Evolutionary conservation across 768 basidiomycete genomes (phyloP), one percentile per base, ranked within the genome.

Genomic region (Tulasnella sp.): DNA sequence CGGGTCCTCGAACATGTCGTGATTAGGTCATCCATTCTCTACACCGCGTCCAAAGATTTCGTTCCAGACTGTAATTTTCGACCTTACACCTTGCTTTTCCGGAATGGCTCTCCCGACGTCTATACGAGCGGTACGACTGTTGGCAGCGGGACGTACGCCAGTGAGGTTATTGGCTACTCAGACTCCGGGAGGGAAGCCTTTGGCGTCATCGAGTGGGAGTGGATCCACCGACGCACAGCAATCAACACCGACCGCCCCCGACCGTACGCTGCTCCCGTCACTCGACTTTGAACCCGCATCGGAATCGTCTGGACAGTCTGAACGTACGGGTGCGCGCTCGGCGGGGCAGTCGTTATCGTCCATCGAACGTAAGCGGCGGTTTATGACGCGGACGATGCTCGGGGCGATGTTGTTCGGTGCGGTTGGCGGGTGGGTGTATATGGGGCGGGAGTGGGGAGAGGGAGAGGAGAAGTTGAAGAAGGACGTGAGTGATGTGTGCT

Each of bases 371-470:
- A 76, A 76, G 64, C 75, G 88, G 59, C 71, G 77, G 61, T 69
- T 75, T 59, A 68, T 82, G 63, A 75, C 78, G 4, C 71, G 84
- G 34, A 63, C 81, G 1, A 74, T 78, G 17, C 65, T 85, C 41
- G 78, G 68, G 0, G 41, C 82, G 32, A 65, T 86, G 6, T 71
- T 74, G 3, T 65, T 81, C 9, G 86, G 77, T 3, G 68, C 84
- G 3, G 75, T 77, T 2, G 76, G 70, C 12, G 77, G 78, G 39
- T 73, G 75, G 1, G 73, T 80, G 46, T 83, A 83, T 59, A 74
- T 88, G 65, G 90, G 89, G 0, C 74, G 83, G 43, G 83, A 86
- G 41, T 93, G 86, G 85, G 80, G 81, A 14, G 76, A 73, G 56
- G 80, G 80, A 2, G 86, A 89, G 69, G 71, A 87, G 62, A 76